phyloP scores from a whole-genome alignment of 768 basidiomycete genomes.

The Phaffia tasmanica region DNA sequence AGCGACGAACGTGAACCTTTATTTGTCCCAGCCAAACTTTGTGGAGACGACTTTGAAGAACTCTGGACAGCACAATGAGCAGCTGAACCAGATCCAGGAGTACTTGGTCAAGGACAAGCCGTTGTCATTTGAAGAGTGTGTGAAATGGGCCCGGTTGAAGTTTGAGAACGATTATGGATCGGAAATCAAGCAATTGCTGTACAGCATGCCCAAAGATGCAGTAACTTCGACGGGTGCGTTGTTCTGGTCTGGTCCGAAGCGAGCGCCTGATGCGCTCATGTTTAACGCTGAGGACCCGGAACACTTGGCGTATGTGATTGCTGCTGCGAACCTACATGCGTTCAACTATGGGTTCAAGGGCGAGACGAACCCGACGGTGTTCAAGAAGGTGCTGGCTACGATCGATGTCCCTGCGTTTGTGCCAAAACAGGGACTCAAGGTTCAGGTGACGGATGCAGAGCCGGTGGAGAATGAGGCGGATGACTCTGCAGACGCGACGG shows the following conservation, averaged over 20 bases:
- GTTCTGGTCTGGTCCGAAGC: slow-evolving; percentile 98
- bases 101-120: slow-evolving; percentile 88
- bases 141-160: slow-evolving; percentile 87
- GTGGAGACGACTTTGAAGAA: slow-evolving; percentile 81
- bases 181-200: slow-evolving; percentile 80
- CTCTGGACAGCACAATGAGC: slow-evolving; percentile 81
- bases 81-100: slow-evolving; percentile 73
- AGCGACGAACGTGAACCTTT: slow-evolving; percentile 83
- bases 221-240: slow-evolving; percentile 83
- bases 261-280: slow-evolving; percentile 78
- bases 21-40: slow-evolving; percentile 92
- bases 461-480: slow-evolving; percentile 48
- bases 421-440: slow-evolving; percentile 82
- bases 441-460: slow-evolving; percentile 86
- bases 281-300: slow-evolving; percentile 74
- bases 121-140: slow-evolving; percentile 91
- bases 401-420: slow-evolving; percentile 82
- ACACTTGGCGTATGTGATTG: slow-evolving; percentile 78
- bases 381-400: slow-evolving; percentile 71
- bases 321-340: slow-evolving; percentile 91
- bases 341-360: slow-evolving; percentile 96
- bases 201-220: slow-evolving; percentile 89
- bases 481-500: slow-evolving; percentile 47
- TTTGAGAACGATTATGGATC: slow-evolving; percentile 92
- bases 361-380: slow-evolving; percentile 61